Base-by-base conservation (phyloP, 495 filamentous ascomycete species). In the Penicillium fimorum region DNA sequence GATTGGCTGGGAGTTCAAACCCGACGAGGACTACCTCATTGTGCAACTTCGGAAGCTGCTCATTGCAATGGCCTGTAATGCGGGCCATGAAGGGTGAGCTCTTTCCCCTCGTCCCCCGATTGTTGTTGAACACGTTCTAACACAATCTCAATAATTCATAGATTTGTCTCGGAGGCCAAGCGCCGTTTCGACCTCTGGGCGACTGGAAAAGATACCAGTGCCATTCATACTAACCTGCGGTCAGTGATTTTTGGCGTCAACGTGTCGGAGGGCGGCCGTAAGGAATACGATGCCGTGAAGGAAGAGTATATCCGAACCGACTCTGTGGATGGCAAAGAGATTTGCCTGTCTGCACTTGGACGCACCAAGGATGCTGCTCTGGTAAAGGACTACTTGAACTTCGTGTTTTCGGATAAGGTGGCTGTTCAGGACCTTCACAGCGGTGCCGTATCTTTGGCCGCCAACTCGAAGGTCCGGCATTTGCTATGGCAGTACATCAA, bases 281-380 rank as follows among this genome's bases (percentile, higher is more conserved):
- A 80, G 9, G 85, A 84, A 52, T 91, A 89, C 63, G 82, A 88
- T 29, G 81, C 84, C 6, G 81, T 98, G 30, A 89, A 92, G 75
- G 77, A 90, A 9, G 90, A 96, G 70, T 98, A 89, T 76, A 78
- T 82, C 38, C 83, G 75, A 25, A 95, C 91, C 1, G 86, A 87
- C 33, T 86, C 91, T 7, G 84, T 96, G 30, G 94, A 97, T 64
- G 91, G 90, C 55, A 92, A 90, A 71, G 92, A 97, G 64, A 88
- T 93, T 50, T 85, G 84, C 61, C 80, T 98, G 10, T 73, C 81
- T 42, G 82, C 88, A 5, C 80, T 97, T 52, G 91, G 91, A 42
- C 86, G 88, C 46, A 84, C 87, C 18, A 84, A 86, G 54, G 81
- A 89, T 42, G 69, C 80, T 3, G 82, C 82, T 7, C 74, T 97